Evolutionary conservation across 495 filamentous ascomycete genomes (phyloP).

Genomic region (Baudoinia panamericana): DNA sequence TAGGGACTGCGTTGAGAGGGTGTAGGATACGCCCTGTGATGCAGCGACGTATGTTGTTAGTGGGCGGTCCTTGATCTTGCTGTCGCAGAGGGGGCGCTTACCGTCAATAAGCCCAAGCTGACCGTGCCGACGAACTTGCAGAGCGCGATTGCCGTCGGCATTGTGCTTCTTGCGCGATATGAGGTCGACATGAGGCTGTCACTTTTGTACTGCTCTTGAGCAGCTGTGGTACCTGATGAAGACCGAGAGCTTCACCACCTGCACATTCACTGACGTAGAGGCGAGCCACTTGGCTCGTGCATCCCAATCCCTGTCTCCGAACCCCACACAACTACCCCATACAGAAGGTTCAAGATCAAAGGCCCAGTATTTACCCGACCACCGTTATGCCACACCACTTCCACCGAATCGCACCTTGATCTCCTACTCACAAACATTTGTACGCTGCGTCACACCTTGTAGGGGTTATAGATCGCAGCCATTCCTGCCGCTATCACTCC

Average conservation of each 20-base stretch:
- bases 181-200: not conserved
- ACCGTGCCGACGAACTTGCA: constrained; percentile 85
- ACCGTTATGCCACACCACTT: too few species aligned
- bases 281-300: too few species aligned
- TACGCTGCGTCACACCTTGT: not conserved
- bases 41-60: not conserved
- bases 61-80: not conserved
- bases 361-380: too few species aligned
- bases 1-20: constrained; percentile 56
- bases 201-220: not conserved
- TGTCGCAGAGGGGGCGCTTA: constrained; percentile 34
- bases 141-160: constrained; percentile 59
- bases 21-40: constrained; percentile 67
- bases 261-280: not conserved
- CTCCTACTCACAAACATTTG: not conserved
- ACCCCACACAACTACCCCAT: too few species aligned
- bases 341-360: too few species aligned
- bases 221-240: not conserved
- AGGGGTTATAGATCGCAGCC: not conserved
- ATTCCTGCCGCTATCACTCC: too few species aligned
- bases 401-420: not conserved
- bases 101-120: constrained; percentile 73
- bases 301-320: too few species aligned
- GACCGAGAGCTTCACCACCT: too few species aligned
- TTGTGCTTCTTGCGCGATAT: constrained; percentile 23